Conservation (phyloP, 73 alveolate genomes). For the Blepharisma japonicum region DNA sequence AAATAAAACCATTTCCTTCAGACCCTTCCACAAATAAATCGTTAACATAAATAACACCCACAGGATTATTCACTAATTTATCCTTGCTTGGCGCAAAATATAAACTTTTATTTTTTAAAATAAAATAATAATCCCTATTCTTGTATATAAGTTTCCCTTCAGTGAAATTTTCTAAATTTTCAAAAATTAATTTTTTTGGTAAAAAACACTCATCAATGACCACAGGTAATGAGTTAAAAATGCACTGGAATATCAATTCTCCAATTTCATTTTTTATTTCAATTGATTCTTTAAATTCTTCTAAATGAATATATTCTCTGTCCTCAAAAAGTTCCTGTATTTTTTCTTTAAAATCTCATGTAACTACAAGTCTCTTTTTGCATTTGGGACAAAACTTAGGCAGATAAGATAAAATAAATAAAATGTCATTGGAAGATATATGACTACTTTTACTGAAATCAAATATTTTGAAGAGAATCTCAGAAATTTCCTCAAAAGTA, state of each 20-base stretch:
- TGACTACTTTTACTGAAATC: constrained; percentile 12
- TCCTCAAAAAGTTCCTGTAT: constrained; percentile 1
- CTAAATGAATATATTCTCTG: neutral
- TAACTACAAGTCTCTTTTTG: neutral
- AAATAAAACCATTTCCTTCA: neutral
- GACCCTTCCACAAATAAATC: neutral
- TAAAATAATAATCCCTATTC: neutral
- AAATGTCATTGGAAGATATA: neutral
- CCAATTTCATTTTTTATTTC: neutral
- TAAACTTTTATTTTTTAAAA: neutral
- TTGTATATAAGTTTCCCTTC: constrained; percentile 11
- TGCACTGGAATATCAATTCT: neutral
- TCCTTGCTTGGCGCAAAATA: neutral
- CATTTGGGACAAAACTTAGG: constrained; percentile 20
- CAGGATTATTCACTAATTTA: neutral
- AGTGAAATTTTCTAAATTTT: too few species aligned
- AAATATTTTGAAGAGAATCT: constrained; percentile 54
- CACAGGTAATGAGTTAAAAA: neutral
- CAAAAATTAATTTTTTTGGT: neutral
- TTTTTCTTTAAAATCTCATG: neutral
- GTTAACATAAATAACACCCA: neutral
- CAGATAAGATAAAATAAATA: neutral
- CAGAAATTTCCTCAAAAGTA: constrained; percentile 42
- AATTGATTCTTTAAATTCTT: neutral
- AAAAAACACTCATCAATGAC: neutral